Evolutionary conservation across 2,329 filamentous ascomycete genomes (phyloP).

Genomic region (Colletotrichum godetiae): DNA sequence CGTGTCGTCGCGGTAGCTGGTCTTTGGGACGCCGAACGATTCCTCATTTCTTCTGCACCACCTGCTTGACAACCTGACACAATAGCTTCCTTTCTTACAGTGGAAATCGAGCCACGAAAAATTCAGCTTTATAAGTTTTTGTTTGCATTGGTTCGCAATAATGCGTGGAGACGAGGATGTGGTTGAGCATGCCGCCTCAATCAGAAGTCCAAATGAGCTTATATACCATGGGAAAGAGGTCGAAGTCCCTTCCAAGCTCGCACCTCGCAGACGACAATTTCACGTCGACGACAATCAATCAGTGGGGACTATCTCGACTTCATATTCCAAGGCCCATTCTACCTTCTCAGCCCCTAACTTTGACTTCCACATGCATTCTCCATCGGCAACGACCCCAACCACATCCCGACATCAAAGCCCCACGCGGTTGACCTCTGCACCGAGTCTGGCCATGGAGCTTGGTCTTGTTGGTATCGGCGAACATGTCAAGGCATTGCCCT

Average conservation of each 20-base stretch:
- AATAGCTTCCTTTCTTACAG: no score
- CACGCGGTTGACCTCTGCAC: not conserved
- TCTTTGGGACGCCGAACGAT: no score
- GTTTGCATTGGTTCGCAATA: no score
- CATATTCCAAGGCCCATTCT: not conserved
- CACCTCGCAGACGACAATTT: not conserved
- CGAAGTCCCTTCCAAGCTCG: not conserved
- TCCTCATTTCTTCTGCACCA: no score
- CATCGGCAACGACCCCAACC: not conserved
- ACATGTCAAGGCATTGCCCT: not conserved
- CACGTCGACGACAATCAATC: not conserved
- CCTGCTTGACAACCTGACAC: no score
- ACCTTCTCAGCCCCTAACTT: not conserved
- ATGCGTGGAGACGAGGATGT: no score
- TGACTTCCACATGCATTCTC: not conserved
- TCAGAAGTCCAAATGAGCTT: no score
- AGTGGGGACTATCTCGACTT: slow-evolving; percentile 6
- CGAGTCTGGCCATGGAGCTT: not conserved
- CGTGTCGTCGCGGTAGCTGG: no score
- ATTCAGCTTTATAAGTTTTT: no score
- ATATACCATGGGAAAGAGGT: not conserved
- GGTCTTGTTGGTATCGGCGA: not conserved
- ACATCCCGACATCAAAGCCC: not conserved
- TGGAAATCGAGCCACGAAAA: no score
- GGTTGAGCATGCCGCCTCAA: no score